Evolutionary conservation across 1,284 basidiomycete genomes (phyloP).

Genomic region (Grifola frondosa): DNA sequence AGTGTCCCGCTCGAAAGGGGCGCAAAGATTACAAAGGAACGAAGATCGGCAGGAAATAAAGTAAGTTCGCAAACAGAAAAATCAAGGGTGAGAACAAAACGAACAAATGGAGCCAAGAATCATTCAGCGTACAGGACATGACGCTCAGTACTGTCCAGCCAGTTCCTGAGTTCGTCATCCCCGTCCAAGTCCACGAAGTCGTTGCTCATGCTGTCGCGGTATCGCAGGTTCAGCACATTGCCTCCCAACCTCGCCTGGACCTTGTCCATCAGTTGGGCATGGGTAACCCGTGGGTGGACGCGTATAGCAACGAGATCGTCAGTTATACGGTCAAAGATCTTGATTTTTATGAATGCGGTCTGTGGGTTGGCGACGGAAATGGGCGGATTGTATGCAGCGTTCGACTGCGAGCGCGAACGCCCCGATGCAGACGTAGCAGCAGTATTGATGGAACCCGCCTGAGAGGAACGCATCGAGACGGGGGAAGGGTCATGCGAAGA

Average conservation of each 20-base stretch:
- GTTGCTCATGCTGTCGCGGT: conserved; percentile 69
- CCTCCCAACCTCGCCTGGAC: conserved; percentile 83
- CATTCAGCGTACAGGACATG: conserved; percentile 85
- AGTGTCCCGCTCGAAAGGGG: conserved; percentile 7
- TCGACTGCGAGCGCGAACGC: conserved; percentile 58
- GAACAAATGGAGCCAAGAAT: conserved; percentile 16
- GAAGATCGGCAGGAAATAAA: conserved; percentile 29
- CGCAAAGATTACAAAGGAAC: conserved; percentile 14
- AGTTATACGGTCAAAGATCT: conserved; percentile 90
- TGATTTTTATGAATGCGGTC: conserved; percentile 94
- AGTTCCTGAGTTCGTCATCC: conserved; percentile 73
- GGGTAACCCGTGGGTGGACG: conserved; percentile 92
- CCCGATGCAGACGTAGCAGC: conserved; percentile 34
- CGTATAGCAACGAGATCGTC: conserved; percentile 96
- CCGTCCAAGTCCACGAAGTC: conserved; percentile 64
- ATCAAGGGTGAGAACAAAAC: conserved; percentile 11
- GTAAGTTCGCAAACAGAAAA: conserved; percentile 22
- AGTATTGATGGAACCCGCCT: conserved; percentile 39
- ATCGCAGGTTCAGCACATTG: conserved; percentile 71
- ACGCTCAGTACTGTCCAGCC: conserved; percentile 86
- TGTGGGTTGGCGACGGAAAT: conserved; percentile 75
- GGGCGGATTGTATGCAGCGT: conserved; percentile 58
- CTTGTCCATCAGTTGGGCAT: conserved; percentile 86
- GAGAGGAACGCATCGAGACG: conserved; percentile 50
- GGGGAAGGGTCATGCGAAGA: conserved; percentile 40